Evolutionary conservation across 139 green algal species (phyloP).

Genomic region (Cymbomonas tetramitiformis): DNA sequence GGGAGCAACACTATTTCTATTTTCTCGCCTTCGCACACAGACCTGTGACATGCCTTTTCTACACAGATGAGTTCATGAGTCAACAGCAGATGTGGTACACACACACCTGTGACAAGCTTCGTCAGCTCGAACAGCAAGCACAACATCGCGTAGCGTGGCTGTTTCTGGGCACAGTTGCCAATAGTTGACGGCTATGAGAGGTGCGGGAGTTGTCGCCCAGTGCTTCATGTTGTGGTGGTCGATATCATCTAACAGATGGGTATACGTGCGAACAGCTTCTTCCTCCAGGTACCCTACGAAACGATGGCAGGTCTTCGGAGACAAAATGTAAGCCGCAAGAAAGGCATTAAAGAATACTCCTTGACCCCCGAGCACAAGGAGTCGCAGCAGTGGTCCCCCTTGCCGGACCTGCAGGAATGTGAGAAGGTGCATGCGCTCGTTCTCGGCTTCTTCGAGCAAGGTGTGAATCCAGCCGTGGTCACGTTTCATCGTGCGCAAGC

Average conservation of each 20-base stretch:
- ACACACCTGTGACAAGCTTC: conserved; percentile 47
- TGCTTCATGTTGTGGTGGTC: conserved; percentile 47
- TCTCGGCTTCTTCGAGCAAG: conserved; percentile 88
- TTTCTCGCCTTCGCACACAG: too few relatives aligned
- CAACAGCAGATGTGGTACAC: too few relatives aligned
- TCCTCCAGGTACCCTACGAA: conserved; percentile 89
- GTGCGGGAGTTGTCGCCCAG: conserved; percentile 44
- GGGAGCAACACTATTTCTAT: too few relatives aligned
- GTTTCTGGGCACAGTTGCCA: conserved; percentile 26
- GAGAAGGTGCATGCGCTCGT: conserved; percentile 70
- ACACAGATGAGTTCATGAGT: too few relatives aligned
- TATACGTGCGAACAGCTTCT: conserved; percentile 89
- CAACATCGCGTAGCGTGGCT: conserved; percentile 55
- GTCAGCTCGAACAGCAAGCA: conserved; percentile 74
- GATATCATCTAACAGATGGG: conserved; percentile 39
- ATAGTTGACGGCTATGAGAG: conserved; percentile 47
- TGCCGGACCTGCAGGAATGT: conserved; percentile 78
- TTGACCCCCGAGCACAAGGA: conserved; percentile 48
- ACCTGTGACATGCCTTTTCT: too few relatives aligned
- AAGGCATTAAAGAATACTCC: conserved; percentile 79
- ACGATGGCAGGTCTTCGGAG: conserved; percentile 55
- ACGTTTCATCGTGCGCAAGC: conserved; percentile 56
- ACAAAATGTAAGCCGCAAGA: conserved; percentile 65
- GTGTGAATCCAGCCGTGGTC: conserved; percentile 84
- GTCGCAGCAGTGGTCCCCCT: conserved; percentile 54